phyloP scores from a whole-genome alignment of 805 yeast species.

The Saturnispora hagleri region DNA sequence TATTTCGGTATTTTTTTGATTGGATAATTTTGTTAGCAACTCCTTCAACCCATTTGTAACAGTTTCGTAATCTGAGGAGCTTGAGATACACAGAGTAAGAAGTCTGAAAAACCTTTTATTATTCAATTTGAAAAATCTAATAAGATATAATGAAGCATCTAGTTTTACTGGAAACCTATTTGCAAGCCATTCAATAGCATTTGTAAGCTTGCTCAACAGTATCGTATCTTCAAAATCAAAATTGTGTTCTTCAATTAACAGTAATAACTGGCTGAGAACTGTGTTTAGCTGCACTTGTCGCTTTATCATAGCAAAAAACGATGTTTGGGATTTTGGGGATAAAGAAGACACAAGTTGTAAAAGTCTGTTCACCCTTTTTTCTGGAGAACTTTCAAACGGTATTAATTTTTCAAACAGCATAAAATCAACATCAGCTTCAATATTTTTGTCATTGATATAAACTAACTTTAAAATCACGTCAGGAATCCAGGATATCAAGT shows the following conservation, averaged over 20 bases:
- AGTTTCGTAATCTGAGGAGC: constrained; percentile 49
- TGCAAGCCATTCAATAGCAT: constrained; percentile 53
- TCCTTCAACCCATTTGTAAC: constrained; percentile 58
- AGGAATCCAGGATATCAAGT: constrained; percentile 46
- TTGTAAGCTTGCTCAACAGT: constrained; percentile 34
- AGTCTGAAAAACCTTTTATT: constrained; percentile 53
- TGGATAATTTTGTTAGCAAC: constrained; percentile 44
- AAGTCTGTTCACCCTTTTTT: constrained; percentile 43
- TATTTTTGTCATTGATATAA: constrained; percentile 62
- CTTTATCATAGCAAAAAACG: constrained; percentile 60
- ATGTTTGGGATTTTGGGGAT: constrained; percentile 47
- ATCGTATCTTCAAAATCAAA: constrained; percentile 20
- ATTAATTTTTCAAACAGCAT: constrained; percentile 50
- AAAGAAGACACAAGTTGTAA: constrained; percentile 40
- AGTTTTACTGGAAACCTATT: constrained; percentile 43
- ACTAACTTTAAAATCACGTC: constrained; percentile 52
- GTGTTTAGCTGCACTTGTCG: constrained; percentile 56
- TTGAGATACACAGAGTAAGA: constrained; percentile 41
- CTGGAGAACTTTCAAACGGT: constrained; percentile 39
- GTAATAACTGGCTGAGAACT: constrained; percentile 41
- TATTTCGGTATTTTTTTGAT: constrained; percentile 35
- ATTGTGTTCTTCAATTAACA: constrained; percentile 38
- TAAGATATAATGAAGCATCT: constrained; percentile 41
- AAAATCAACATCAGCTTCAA: constrained; percentile 58
- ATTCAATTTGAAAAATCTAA: constrained; percentile 42